A percentile compares a stretch with the other conserved stretches of the same genome.
Conservation (phyloP, 2,329 filamentous ascomycete genomes). For the Neocucurbitaria cava region DNA sequence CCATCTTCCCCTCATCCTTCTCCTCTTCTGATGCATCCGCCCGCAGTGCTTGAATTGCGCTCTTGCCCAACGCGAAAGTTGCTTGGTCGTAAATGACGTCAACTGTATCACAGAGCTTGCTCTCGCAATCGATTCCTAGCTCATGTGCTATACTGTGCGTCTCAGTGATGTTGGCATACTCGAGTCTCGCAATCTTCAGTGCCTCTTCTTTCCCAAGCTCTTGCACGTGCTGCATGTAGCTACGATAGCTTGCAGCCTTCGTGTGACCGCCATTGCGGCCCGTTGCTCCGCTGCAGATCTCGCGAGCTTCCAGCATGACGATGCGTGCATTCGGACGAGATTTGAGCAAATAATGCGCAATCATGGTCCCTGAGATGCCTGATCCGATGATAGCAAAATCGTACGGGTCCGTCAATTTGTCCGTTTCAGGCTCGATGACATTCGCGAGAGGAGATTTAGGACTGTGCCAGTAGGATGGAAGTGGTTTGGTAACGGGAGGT, state of each 20-base stretch:
- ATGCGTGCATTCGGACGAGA: slow-evolving; percentile 22
- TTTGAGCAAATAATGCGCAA: slow-evolving; percentile 46
- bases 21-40: slow-evolving; percentile 33
- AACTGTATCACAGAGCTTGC: slow-evolving; percentile 59
- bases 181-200: slow-evolving; percentile 50
- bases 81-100: slow-evolving; percentile 63
- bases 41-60: slow-evolving; percentile 30
- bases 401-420: slow-evolving; percentile 28
- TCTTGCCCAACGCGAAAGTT: slow-evolving; percentile 37
- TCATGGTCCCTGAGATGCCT: slow-evolving; percentile 50
- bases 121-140: slow-evolving; percentile 56
- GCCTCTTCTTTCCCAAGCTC: slow-evolving; percentile 59
- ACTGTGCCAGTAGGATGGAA: slow-evolving; percentile 52
- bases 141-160: slow-evolving; percentile 62
- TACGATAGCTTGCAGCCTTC: slow-evolving; percentile 59
- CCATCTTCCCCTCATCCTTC: slow-evolving; percentile 29
- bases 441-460: slow-evolving; percentile 48
- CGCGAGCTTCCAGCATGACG: slow-evolving; percentile 51
- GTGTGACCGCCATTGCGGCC: slow-evolving; percentile 57
- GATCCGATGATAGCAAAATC: slow-evolving; percentile 50
- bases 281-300: slow-evolving; percentile 50
- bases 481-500: slow-evolving; percentile 42
- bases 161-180: slow-evolving; percentile 57
- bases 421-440: slow-evolving; percentile 34
- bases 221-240: slow-evolving; percentile 57